Evolutionary conservation across 2,329 filamentous ascomycete species (phyloP), one percentile per base, ranked within the genome.

Genomic region (Arthrobotrys iridis): DNA sequence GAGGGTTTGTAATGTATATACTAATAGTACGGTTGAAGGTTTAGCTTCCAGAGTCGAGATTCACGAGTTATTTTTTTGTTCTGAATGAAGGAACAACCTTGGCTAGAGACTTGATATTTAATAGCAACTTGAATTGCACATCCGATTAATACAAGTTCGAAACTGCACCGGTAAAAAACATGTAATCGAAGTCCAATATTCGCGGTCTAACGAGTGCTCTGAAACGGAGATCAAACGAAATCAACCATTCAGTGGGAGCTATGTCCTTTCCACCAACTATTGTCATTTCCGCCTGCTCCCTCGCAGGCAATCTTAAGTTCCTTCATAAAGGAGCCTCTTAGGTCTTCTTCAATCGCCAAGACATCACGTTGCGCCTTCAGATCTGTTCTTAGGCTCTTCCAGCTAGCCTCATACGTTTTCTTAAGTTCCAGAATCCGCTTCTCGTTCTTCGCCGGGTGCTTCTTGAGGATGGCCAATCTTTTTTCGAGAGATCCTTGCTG

Each of bases 301-400:
- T 67, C 55, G 13, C 60, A 67, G 15, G 35, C 26, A 28, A 30
- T 40, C 22, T 67, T 74, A 2, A 74, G 18, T 11, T 74, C 70
- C 20, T 63, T 74, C 28, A 74, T 33, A 26, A 67, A 74, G 7
- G 62, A 45, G 20, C 3, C 30, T n/a, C 70, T 52, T 13, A 67
- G 28, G 8, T 74, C 62, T 18, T 74, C 70, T 33, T 74, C 62
- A 11, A 67, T 67, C 10, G 70, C 62, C 10, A 74, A 40, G 10
- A 74, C 62, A 20, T 74, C 70, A 10, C 63, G 43, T n/a, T 74
- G 70, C 3, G 70, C 70, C 13, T 63, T 66, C 1, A 74, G 70
- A 15, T 66, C 63, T 10, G 46, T 57, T 15, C 62, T 22, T n/a
- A 74, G 46, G 43, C 45, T 74, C 46, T 28, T 74, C 62, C 55